These are phyloP conservation scores for Lichtheimia corymbifera DNA, from an alignment of 371 early-diverging fungal genomes.

Conservation along the genomic window DNA sequence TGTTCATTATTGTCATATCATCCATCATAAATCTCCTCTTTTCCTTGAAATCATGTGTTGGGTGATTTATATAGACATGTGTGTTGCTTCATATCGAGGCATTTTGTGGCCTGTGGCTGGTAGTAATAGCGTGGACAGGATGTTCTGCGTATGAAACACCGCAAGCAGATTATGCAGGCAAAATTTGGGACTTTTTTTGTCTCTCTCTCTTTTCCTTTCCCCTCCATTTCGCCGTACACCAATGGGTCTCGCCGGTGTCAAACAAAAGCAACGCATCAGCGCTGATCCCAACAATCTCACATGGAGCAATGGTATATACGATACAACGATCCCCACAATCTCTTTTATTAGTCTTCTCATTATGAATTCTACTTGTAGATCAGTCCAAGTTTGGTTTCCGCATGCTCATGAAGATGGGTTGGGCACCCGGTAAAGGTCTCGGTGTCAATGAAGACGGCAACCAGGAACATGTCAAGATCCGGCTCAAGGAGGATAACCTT, in stretches of 20 bases:
- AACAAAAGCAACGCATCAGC: slow-evolving; percentile 78
- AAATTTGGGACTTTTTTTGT: not conserved
- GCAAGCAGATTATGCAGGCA: too few species aligned
- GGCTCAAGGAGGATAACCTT: slow-evolving; percentile 76
- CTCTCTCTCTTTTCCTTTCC: not conserved
- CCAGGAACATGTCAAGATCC: slow-evolving; percentile 78
- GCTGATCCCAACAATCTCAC: slow-evolving; percentile 91
- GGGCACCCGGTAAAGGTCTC: slow-evolving; percentile 92
- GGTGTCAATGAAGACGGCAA: slow-evolving; percentile 87
- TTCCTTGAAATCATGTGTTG: too few species aligned
- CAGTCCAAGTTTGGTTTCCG: slow-evolving; percentile 84
- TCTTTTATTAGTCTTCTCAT: not conserved
- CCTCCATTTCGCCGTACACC: not conserved
- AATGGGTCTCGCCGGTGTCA: slow-evolving; percentile 86
- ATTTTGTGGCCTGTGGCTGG: too few species aligned
- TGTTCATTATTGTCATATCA: too few species aligned
- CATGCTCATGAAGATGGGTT: slow-evolving; percentile 95
- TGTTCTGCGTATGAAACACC: too few species aligned
- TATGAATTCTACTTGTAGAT: slow-evolving; percentile 46
- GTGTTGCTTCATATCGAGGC: too few species aligned
- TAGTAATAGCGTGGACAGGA: too few species aligned
- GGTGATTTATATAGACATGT: too few species aligned
- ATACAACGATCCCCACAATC: not conserved
- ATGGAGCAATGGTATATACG: slow-evolving; percentile 82
- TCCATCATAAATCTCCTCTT: too few species aligned